Base-by-base conservation (phyloP, 768 basidiomycete species). In the Pseudohyphozyma bogoriensis region DNA sequence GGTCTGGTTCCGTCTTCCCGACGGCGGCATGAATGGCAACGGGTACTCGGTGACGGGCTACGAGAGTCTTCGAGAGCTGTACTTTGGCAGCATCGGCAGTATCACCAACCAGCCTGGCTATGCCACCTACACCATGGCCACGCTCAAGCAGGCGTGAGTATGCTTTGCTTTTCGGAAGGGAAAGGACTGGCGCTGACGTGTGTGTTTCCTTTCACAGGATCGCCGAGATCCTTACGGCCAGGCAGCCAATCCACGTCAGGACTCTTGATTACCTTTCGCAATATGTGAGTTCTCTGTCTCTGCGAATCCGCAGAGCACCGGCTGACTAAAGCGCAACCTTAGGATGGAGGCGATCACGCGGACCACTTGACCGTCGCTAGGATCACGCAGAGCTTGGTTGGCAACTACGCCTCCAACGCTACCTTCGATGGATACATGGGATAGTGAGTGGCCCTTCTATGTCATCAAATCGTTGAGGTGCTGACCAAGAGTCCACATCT, bases 1-100 rank as follows among this genome's bases (percentile, higher is more conserved):
- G 35, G 58, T 67, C 22, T 56, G 46, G 54, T 61, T 67, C 47
- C 66, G 66, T 4, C 39, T 64, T 0, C 66, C 66, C 4, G 66
- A 67, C 52, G 66, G 66, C 16, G 57, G 52, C 46, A 59, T 67
- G 50, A 56, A 56, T 15, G 56, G 66, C 12, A 52, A 18, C 20
- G 58, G 52, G 3, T 55, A 51, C 18, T 12, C 50, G 7, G 31
- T 24, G 3, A 51, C 51, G 4, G 33, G 33, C 5, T 51, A 51
- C 35, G 4, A 24, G 50, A 51, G 45, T 4, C 52, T 61, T 1
- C 59, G 55, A 42, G 52, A 55, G 32, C 63, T 64, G 13, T 67
- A 62, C 51, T 67, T 61, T 24, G 66, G 66, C 11, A 56, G 55
- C 3, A 67, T 67, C 42, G 55, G 52, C 16, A 33, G 33, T 1